Conservation (phyloP, 768 basidiomycete species). For the Lyophyllum semitale region DNA sequence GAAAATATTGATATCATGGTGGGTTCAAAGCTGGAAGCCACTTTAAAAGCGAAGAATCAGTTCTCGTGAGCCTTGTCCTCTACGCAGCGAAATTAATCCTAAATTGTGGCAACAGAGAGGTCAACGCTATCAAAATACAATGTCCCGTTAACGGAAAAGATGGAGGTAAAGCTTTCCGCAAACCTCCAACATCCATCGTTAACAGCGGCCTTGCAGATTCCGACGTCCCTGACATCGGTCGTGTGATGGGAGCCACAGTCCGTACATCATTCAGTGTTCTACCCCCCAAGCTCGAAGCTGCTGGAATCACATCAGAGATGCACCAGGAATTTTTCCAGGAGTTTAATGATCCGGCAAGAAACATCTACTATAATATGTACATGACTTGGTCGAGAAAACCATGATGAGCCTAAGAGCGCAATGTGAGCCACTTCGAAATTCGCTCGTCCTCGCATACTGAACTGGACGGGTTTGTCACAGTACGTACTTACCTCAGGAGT, state of each 20-base stretch:
- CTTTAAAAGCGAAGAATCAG: not conserved
- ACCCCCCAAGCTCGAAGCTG: not conserved
- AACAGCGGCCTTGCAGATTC: not conserved
- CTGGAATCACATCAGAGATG: slow-evolving; percentile 2
- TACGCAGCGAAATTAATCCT: not conserved
- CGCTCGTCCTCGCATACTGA: too few relatives aligned
- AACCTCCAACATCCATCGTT: not conserved
- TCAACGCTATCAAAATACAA: not conserved
- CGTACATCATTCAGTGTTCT: not conserved
- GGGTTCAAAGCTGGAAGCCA: not conserved
- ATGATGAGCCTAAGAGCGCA: too few relatives aligned
- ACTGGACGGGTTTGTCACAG: too few relatives aligned
- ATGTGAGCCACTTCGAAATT: too few relatives aligned
- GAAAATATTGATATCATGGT: not conserved
- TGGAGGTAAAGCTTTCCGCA: not conserved
- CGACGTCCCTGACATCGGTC: not conserved
- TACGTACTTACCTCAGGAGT: too few relatives aligned
- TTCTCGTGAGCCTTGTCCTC: slow-evolving; percentile 3
- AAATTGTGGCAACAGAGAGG: not conserved
- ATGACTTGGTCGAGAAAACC: slow-evolving; percentile 8
- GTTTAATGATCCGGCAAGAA: not conserved
- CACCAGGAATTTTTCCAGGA: not conserved
- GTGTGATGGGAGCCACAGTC: not conserved
- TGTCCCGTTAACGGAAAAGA: slow-evolving; percentile 4
- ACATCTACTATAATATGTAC: not conserved